Base-by-base conservation (phyloP, 768 basidiomycete species). In the Kwoniella pini region DNA sequence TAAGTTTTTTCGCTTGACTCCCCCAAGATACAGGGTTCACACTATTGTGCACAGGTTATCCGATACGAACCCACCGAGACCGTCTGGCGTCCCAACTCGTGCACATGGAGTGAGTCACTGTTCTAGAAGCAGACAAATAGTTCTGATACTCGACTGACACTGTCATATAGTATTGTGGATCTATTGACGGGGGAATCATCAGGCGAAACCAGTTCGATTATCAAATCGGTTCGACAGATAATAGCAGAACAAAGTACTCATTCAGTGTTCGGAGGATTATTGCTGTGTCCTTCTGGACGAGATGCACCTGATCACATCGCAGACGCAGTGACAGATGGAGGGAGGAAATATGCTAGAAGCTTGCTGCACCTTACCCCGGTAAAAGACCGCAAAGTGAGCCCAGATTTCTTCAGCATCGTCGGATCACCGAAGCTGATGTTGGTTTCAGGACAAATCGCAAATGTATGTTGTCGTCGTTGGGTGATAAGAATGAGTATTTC, bases 281-380 rank as follows among this genome's bases (percentile, higher is more conserved):
- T 48, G 3, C n/a, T 48, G 12, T 56, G 38, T 7, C 45, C 28
- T 30, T 36, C 42, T 24, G 39, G 40, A 15, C 28, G 55, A 36
- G 50, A 48, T 22, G 57, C 39, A 6, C 49, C 42, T 0, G 40
- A 53, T 30, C 27, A 51, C 24, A 54, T 53, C 6, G 52, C 46
- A 26, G 46, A 57, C 17, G 39, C 33, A n/a, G 19, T 39, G 3
- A 42, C 48, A 11, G 42, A 51, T 24, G 26, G 11, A 33, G 46
- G 58, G 15, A 46, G 19, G 17, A 39, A 54, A 33, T 42, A 56
- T 49, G 54, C 33, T 30, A 44, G 26, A 38, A 58, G 60, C 40
- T 26, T 66, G 27, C 30, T 66, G 12, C 65, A 66, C 56, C 28
- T 66, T 17, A 62, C 65, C 24, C 65, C 65, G 5, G 60, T 66